Percentiles rank a stretch among this genome's conserved stretches.
Conservation (phyloP, 768 basidiomycete species). For the Mycena sanguinolenta region DNA sequence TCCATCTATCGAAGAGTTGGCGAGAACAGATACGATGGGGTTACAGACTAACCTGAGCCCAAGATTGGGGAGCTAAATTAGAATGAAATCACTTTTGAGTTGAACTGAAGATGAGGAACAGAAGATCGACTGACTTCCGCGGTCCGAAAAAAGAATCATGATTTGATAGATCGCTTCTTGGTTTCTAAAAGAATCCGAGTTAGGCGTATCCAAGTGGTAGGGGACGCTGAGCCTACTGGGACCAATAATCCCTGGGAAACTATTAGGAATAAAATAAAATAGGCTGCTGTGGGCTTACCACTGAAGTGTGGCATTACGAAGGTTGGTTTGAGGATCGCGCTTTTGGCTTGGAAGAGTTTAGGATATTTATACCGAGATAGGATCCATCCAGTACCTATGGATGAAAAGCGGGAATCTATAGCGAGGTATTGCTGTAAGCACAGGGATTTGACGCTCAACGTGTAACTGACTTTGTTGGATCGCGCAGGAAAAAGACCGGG, state of each 20-base stretch:
- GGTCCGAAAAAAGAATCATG: conserved; percentile 33
- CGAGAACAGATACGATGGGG: no score
- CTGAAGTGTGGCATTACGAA: conserved; percentile 28
- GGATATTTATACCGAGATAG: neutral
- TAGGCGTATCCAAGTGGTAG: neutral
- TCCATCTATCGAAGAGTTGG: conserved; percentile 25
- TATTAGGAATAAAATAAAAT: neutral
- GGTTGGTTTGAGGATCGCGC: conserved; percentile 33
- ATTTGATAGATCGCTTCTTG: conserved; percentile 35
- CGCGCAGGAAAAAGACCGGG: conserved; percentile 31
- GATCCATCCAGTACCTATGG: conserved; percentile 14
- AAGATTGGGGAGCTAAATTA: conserved; percentile 27
- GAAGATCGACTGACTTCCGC: conserved; percentile 27
- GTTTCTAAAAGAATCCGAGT: conserved; percentile 18
- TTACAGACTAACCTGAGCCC: conserved; percentile 28
- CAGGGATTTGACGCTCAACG: neutral
- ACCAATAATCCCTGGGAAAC: conserved; percentile 34
- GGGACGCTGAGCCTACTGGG: conserved; percentile 22
- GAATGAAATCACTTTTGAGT: no score
- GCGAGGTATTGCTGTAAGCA: neutral
- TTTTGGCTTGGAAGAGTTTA: conserved; percentile 23
- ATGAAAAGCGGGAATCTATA: conserved; percentile 37
- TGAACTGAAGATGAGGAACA: neutral
- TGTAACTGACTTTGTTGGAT: conserved; percentile 30
- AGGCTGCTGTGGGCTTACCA: conserved; percentile 11